Evolutionary conservation across 2,329 filamentous ascomycete species (phyloP), one percentile per base, ranked within the genome.

Genomic region (Pestalotiopsis sp.): DNA sequence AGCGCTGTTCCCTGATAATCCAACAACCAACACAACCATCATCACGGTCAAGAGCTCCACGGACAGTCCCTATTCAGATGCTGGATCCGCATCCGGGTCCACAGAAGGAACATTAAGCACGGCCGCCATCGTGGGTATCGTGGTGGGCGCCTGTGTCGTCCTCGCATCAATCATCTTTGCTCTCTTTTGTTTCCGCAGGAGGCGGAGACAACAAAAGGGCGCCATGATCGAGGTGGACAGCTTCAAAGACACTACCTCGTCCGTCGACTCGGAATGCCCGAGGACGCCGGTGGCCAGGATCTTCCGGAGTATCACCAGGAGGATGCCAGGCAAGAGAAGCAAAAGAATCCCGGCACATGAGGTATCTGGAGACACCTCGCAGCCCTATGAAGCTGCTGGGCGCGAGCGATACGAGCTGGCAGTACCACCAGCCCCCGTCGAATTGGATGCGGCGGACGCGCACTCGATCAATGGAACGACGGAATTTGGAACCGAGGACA

Each of bases 401-500:
- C 82, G 84, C 65, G 75, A 80, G 2, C 82, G 87, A 3, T 87
- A 86, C 69, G 86, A 89, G 72, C 74, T 89, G 74, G 81, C 86
- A 1, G 85, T 81, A 4, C 82, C 83, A 0, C 71, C 79, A 0
- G 78, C 79, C 2, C 86, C 85, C 0, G 83, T 81, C 4, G 87
- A 89, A 73, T 78, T 89, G 57, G 84, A 87, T 58, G 83, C 81
- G 23, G 77, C 78, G 17, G 79, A 83, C 67, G 80, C 77, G 12
- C 75, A 76, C 61, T 82, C 78, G 4, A 75, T 78, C 58, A 75
- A 81, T 14, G 80, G 79, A 13, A 81, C 82, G 1, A 81, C 81
- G 0, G 81, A 84, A 52, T 71, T 84, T 5, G 81, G 81, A 1
- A 81, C 80, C 0, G 80, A 83, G 27, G 80, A 81, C 39, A 78